Evolutionary conservation across 129 eudicot species (phyloP).

Genomic region (Sambucus nigra): DNA sequence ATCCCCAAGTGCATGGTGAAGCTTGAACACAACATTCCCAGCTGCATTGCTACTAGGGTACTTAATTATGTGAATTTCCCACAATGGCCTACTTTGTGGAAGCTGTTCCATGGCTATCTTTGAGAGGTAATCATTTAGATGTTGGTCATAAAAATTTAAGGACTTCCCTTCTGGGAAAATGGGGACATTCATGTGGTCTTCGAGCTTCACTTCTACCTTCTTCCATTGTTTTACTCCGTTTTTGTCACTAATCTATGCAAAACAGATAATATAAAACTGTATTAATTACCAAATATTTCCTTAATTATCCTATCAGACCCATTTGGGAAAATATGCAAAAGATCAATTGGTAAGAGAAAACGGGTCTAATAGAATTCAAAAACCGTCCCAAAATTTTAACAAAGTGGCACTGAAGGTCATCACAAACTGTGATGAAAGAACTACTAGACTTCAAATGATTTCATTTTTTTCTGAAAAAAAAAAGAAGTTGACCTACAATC

Average conservation of each 20-base stretch:
- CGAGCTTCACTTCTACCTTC: slow-evolving; percentile 40
- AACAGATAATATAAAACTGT: too few relatives aligned
- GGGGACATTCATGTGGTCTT: slow-evolving; percentile 44
- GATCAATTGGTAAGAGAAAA: too few relatives aligned
- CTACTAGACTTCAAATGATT: too few relatives aligned
- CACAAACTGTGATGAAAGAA: too few relatives aligned
- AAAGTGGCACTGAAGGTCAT: too few relatives aligned
- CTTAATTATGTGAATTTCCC: slow-evolving; percentile 48
- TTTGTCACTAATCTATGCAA: slow-evolving; percentile 27
- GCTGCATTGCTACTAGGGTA: slow-evolving; percentile 60
- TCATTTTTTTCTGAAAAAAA: too few relatives aligned
- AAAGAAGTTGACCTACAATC: too few relatives aligned
- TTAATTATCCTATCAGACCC: too few relatives aligned
- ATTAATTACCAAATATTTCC: too few relatives aligned
- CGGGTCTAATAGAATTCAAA: too few relatives aligned
- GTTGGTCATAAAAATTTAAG: slow-evolving; percentile 22
- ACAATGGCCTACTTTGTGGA: slow-evolving; percentile 39
- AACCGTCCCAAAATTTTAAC: too few relatives aligned
- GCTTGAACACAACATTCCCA: slow-evolving; percentile 44
- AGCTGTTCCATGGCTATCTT: slow-evolving; percentile 35
- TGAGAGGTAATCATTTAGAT: slow-evolving; percentile 34
- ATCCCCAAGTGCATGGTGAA: slow-evolving; percentile 68
- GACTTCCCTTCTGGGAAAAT: slow-evolving; percentile 31
- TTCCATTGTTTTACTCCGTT: slow-evolving; percentile 50
- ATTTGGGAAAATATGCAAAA: too few relatives aligned